Percentiles rank a stretch among this genome's conserved stretches.
These are phyloP conservation scores for Hemileccinum rubropunctum DNA, from an alignment of 768 basidiomycete genomes.

Conservation along the genomic window DNA sequence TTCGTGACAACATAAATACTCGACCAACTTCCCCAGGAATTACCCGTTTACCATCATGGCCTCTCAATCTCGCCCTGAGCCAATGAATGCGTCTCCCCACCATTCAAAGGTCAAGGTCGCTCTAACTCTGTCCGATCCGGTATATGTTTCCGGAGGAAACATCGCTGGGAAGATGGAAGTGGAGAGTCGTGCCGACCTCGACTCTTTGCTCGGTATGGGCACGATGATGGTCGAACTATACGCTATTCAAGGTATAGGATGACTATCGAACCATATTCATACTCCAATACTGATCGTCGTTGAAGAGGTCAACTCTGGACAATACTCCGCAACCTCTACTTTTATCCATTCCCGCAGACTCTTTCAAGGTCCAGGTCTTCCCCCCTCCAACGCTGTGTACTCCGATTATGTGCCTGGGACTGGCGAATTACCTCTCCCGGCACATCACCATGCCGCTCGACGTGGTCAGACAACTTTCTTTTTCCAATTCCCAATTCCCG, in stretches of 20 bases:
- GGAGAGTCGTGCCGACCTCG: conserved; percentile 69
- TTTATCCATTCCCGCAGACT: conserved; percentile 68
- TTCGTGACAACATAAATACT: conserved; percentile 13
- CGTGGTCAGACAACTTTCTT: conserved; percentile 76
- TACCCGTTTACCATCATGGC: conserved; percentile 22
- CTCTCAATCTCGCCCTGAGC: conserved; percentile 42
- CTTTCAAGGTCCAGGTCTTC: conserved; percentile 80
- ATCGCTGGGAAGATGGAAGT: conserved; percentile 77
- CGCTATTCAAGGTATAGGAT: conserved; percentile 58
- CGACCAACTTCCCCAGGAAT: not conserved
- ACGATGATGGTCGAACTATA: conserved; percentile 77
- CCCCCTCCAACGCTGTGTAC: conserved; percentile 81
- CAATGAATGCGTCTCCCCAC: conserved; percentile 80
- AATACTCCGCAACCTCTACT: conserved; percentile 77
- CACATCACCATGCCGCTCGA: conserved; percentile 68
- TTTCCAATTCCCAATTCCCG: conserved; percentile 72
- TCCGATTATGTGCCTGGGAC: conserved; percentile 47
- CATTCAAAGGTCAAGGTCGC: conserved; percentile 78
- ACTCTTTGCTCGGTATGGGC: conserved; percentile 64
- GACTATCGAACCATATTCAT: not conserved
- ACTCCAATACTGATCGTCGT: conserved; percentile 5
- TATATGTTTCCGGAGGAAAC: conserved; percentile 63
- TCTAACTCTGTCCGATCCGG: conserved; percentile 53
- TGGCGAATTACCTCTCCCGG: conserved; percentile 60
- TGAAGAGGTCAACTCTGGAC: conserved; percentile 70